Evolutionary conservation across 768 basidiomycete species (phyloP).

Genomic region (Gautieria morchelliformis): DNA sequence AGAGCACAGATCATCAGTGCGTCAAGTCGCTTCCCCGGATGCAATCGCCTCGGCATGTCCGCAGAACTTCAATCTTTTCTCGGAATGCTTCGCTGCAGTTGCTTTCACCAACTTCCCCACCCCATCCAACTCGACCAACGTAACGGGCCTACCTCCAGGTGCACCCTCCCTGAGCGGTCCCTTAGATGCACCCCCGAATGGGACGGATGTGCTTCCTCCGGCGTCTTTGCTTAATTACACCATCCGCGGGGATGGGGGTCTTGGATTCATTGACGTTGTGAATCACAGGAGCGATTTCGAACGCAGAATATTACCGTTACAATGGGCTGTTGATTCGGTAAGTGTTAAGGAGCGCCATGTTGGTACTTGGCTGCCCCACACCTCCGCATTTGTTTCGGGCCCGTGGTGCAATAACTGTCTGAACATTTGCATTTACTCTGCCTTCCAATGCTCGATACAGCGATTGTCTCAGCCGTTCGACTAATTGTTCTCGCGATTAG

Average conservation of each 20-base stretch:
- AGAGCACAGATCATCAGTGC: constrained; percentile 38
- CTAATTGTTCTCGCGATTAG: constrained; percentile 23
- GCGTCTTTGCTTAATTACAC: constrained; percentile 44
- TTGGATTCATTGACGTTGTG: constrained; percentile 54
- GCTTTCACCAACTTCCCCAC: constrained; percentile 34
- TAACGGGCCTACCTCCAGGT: neutral
- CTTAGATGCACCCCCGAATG: neutral
- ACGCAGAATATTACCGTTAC: constrained; percentile 55
- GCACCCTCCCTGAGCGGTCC: neutral
- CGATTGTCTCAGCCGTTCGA: too few relatives aligned
- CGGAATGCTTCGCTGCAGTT: constrained; percentile 62
- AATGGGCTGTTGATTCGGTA: constrained; percentile 69
- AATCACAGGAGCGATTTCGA: constrained; percentile 63
- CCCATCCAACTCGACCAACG: constrained; percentile 12
- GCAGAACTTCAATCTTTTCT: constrained; percentile 63
- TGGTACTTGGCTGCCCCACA: too few relatives aligned
- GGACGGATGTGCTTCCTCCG: constrained; percentile 5
- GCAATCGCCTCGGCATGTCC: constrained; percentile 53
- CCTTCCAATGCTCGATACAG: too few relatives aligned
- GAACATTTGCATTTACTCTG: too few relatives aligned
- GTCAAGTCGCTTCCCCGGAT: constrained; percentile 34
- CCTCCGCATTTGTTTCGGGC: too few relatives aligned
- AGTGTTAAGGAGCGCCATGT: constrained; percentile 10
- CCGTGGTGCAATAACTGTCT: too few relatives aligned
- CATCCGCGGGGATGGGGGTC: constrained; percentile 55